Percentiles rank a stretch among this genome's conserved stretches.
phyloP scores from a whole-genome alignment of 345 rosid genomes.

The Balakata baccata region DNA sequence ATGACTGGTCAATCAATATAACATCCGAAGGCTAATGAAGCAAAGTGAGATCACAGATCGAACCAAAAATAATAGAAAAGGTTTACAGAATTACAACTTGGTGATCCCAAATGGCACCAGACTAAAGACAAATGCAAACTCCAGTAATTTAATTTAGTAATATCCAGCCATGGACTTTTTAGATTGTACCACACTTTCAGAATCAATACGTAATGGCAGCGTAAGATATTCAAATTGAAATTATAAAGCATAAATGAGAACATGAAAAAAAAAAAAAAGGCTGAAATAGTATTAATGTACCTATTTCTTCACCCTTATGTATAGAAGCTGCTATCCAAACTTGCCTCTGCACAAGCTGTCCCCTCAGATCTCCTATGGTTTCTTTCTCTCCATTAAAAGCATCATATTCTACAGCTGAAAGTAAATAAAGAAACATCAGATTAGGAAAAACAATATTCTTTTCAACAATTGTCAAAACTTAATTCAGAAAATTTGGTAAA shows the following conservation, averaged over 20 bases:
- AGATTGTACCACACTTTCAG: neutral
- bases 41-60: neutral
- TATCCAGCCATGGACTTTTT: conserved; percentile 4
- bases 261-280: neutral
- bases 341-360: conserved; percentile 47
- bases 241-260: neutral
- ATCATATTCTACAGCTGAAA: conserved; percentile 47
- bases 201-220: neutral
- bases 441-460: neutral
- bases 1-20: neutral
- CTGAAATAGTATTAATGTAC: conserved; percentile 30
- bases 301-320: conserved; percentile 87
- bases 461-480: conserved; percentile 1
- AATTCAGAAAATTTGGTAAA: conserved; percentile 1
- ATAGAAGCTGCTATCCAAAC: conserved; percentile 95
- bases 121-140: neutral
- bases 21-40: conserved; percentile 5
- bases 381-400: conserved; percentile 28
- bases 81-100: neutral
- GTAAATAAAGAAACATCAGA: conserved; percentile 8
- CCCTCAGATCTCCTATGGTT: conserved; percentile 49
- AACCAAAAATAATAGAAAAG: neutral
- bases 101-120: neutral
- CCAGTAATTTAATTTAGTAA: conserved; percentile 2
- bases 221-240: neutral